Conservation (phyloP, 331 rosid genomes). For the Rosa hybrid region DNA sequence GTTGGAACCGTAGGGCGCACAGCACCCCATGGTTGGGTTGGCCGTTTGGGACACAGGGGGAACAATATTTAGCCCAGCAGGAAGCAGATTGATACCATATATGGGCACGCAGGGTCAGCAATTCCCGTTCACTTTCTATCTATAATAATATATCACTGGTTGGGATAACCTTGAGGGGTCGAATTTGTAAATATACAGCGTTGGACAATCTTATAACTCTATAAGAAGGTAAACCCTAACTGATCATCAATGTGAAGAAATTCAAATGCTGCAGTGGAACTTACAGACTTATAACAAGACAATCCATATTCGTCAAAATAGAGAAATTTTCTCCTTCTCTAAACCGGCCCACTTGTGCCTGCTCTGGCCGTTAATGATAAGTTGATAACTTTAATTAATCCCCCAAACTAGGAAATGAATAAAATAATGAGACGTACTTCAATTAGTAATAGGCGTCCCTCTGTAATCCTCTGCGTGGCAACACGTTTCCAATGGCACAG, state of each 20-base stretch:
- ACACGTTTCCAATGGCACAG: conserved; percentile 84
- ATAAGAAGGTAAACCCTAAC: too few relatives aligned
- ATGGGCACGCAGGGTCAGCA: not conserved
- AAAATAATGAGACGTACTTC: not conserved
- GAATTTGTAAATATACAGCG: too few relatives aligned
- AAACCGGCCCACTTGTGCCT: not conserved
- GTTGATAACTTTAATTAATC: too few relatives aligned
- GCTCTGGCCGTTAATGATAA: not conserved
- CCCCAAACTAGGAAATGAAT: not conserved
- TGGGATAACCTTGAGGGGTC: too few relatives aligned
- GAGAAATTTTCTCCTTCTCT: too few relatives aligned
- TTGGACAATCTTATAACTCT: too few relatives aligned
- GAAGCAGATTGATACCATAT: not conserved
- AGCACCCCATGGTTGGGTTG: conserved; percentile 29
- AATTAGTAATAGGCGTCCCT: conserved; percentile 47
- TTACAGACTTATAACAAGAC: too few relatives aligned
- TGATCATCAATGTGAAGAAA: too few relatives aligned
- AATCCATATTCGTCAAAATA: too few relatives aligned
- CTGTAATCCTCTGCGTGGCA: conserved; percentile 13
- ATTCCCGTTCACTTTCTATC: too few relatives aligned
- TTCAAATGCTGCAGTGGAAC: too few relatives aligned
- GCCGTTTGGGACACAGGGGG: conserved; percentile 38
- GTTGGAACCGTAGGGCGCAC: conserved; percentile 54
- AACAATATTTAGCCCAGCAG: not conserved
- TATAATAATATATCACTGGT: too few relatives aligned